These are phyloP conservation scores for Neurospora sp. DNA, from an alignment of 2,329 filamentous ascomycete genomes.

Conservation along the genomic window DNA sequence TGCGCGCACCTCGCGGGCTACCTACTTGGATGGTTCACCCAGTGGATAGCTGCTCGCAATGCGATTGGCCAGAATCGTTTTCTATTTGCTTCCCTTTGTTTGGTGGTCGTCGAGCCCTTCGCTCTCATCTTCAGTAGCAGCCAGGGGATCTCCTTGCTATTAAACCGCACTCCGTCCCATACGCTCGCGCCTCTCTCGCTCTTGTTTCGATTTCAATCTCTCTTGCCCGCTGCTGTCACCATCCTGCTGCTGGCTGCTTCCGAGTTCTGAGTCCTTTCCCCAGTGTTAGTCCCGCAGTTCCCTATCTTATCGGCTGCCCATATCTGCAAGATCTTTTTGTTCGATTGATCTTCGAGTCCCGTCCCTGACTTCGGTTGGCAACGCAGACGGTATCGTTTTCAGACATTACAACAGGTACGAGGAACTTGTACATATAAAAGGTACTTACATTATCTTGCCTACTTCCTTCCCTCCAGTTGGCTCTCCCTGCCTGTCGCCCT, in stretches of 20 bases:
- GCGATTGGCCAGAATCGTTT: neutral
- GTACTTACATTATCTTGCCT: neutral
- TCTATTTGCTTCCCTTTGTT: slow-evolving; percentile 1
- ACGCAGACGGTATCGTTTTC: neutral
- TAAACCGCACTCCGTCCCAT: neutral
- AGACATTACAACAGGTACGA: neutral
- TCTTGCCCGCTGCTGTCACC: neutral
- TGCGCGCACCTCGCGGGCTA: neutral
- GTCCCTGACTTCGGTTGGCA: neutral
- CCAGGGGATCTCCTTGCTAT: neutral
- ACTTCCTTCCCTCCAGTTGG: neutral
- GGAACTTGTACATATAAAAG: neutral
- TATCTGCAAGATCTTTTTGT: neutral
- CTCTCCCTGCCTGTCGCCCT: neutral
- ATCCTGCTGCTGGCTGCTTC: neutral
- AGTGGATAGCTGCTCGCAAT: neutral
- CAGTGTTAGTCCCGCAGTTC: neutral
- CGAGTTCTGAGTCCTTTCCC: neutral
- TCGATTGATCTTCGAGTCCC: neutral
- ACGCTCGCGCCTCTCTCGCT: neutral
- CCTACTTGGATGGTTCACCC: neutral
- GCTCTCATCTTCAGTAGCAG: neutral
- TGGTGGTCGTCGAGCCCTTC: neutral
- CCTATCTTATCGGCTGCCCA: neutral
- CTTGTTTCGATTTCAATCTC: neutral